A percentile compares a stretch with the other conserved stretches of the same genome.
Evolutionary conservation across 768 basidiomycete genomes (phyloP).

Genomic region (Zangia roseola): DNA sequence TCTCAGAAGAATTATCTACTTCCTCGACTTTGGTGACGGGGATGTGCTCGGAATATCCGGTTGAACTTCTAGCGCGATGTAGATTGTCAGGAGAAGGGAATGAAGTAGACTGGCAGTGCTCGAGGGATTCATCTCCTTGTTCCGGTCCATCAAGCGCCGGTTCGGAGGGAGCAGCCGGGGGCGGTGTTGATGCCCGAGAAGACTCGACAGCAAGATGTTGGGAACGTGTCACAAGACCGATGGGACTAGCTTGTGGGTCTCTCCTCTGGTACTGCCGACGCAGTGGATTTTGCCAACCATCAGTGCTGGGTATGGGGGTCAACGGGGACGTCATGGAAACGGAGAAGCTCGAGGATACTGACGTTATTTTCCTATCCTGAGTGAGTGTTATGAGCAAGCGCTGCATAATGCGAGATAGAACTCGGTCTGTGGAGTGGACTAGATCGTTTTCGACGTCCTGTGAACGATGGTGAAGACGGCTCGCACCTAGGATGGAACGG

Average conservation of each 20-base stretch:
- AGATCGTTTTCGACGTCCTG: conserved; percentile 84
- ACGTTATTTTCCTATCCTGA: conserved; percentile 81
- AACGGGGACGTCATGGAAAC: conserved; percentile 18
- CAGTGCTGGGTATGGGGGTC: conserved; percentile 43
- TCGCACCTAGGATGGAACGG: not conserved
- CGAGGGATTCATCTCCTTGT: conserved; percentile 12
- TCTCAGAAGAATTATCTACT: conserved; percentile 16
- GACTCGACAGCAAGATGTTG: conserved; percentile 24
- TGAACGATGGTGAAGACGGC: conserved; percentile 4
- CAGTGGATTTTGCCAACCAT: conserved; percentile 77
- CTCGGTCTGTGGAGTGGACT: conserved; percentile 52
- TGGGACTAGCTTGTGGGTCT: conserved; percentile 66
- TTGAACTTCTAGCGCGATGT: not conserved
- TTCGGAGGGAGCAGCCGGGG: conserved; percentile 11
- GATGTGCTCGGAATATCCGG: not conserved
- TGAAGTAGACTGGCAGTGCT: conserved; percentile 3
- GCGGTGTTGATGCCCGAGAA: conserved; percentile 30
- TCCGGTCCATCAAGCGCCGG: conserved; percentile 6
- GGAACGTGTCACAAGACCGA: conserved; percentile 49
- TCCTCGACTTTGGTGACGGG: conserved; percentile 21
- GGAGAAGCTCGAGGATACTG: conserved; percentile 32
- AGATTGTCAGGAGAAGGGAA: conserved; percentile 5
- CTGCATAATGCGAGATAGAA: conserved; percentile 73
- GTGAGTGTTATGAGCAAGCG: conserved; percentile 71
- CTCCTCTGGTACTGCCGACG: conserved; percentile 78